Conservation (phyloP, 805 yeast species). For the Starmerella powellii region DNA sequence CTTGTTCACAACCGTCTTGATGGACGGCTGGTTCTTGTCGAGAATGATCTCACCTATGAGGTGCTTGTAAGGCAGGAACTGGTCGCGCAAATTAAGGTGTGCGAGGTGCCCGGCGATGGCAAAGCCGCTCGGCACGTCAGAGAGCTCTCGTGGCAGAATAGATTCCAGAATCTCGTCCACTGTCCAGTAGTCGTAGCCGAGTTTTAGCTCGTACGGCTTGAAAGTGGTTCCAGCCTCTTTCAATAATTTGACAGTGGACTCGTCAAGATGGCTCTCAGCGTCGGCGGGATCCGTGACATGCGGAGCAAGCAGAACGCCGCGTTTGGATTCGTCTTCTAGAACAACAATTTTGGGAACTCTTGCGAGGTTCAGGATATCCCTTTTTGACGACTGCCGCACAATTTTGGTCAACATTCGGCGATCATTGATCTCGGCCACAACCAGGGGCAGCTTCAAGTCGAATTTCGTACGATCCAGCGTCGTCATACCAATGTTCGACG, state of each 20-base stretch:
- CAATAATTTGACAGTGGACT: conserved; percentile 37
- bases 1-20: conserved; percentile 86
- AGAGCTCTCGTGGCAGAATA: conserved; percentile 59
- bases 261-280: conserved; percentile 32
- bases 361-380: conserved; percentile 58
- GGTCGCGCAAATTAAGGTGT: conserved; percentile 73
- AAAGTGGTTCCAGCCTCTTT: conserved; percentile 38
- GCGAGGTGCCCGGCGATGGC: conserved; percentile 94
- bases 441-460: conserved; percentile 41
- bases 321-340: conserved; percentile 24
- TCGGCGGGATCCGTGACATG: conserved; percentile 25
- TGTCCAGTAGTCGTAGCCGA: conserved; percentile 76
- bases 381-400: conserved; percentile 40
- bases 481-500: conserved; percentile 53
- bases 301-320: conserved; percentile 50
- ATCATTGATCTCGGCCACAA: conserved; percentile 59
- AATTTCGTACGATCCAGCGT: conserved; percentile 58
- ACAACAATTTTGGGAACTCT: conserved; percentile 59
- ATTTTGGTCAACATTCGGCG: conserved; percentile 49
- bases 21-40: conserved; percentile 57
- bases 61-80: conserved; percentile 66
- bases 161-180: conserved; percentile 75
- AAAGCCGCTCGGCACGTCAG: conserved; percentile 79
- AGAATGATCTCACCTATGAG: conserved; percentile 82
- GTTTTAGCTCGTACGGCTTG: conserved; percentile 40